phyloP scores from a whole-genome alignment of 129 eudicot genomes.

The Flaveria sonorensis region DNA sequence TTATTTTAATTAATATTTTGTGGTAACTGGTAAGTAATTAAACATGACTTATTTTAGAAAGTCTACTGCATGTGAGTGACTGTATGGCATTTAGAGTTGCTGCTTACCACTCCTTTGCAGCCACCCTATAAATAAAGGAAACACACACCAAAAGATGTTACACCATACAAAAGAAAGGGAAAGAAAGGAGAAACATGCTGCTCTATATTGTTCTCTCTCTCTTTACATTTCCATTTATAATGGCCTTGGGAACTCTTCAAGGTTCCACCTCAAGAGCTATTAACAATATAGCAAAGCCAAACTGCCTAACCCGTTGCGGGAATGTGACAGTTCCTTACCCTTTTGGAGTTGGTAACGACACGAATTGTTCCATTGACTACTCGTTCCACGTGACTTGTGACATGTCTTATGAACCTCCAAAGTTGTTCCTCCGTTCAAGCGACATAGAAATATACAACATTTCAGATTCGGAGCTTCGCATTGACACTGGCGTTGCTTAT shows the following conservation, averaged over 20 bases:
- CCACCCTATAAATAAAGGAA: too few relatives aligned
- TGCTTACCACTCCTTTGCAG: too few relatives aligned
- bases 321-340: slow-evolving; percentile 36
- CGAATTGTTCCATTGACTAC: slow-evolving; percentile 27
- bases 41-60: too few relatives aligned
- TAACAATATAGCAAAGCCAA: slow-evolving; percentile 9
- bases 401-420: slow-evolving; percentile 28
- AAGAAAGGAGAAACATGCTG: slow-evolving; percentile 6
- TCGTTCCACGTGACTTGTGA: slow-evolving; percentile 30
- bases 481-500: background rate
- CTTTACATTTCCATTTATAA: background rate
- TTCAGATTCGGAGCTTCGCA: slow-evolving; percentile 1
- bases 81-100: too few relatives aligned
- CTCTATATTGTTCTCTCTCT: background rate
- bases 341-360: slow-evolving; percentile 33
- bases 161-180: background rate
- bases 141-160: background rate
- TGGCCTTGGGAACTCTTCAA: background rate
- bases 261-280: background rate
- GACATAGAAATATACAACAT: background rate
- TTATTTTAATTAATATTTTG: too few relatives aligned
- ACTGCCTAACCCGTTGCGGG: slow-evolving; percentile 33
- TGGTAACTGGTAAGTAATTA: too few relatives aligned
- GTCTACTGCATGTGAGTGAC: too few relatives aligned
- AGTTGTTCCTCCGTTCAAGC: background rate